These are phyloP conservation scores for Ochromonas danica DNA, from an alignment of 108 stramenopile species.

Conservation along the genomic window DNA sequence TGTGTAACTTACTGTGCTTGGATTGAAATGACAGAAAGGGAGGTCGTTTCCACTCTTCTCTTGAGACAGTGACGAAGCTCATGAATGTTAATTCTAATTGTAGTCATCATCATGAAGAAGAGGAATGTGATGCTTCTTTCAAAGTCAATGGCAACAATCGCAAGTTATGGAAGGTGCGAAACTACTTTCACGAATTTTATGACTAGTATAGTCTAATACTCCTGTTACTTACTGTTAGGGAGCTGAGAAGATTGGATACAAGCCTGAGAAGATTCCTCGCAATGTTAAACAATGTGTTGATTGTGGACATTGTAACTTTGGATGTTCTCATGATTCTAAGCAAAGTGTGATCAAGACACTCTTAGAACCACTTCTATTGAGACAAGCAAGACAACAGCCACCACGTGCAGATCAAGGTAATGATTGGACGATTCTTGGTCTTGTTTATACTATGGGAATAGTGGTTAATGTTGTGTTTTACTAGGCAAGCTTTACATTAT, in stretches of 20 bases:
- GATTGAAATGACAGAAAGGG: conserved; percentile 4
- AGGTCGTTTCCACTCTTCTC: conserved; percentile 51
- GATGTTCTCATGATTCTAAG: conserved; percentile 50
- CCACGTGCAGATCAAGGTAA: no score
- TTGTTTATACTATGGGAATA: no score
- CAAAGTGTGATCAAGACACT: conserved; percentile 46
- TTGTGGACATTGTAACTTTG: conserved; percentile 52
- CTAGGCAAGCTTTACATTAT: no score
- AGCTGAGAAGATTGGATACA: conserved; percentile 49
- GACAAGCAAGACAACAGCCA: background rate
- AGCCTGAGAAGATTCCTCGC: conserved; percentile 44
- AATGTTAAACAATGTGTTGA: conserved; percentile 51
- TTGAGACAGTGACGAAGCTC: conserved; percentile 45
- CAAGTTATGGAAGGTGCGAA: conserved; percentile 39
- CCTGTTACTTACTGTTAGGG: conserved; percentile 30
- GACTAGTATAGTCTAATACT: background rate
- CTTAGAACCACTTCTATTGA: conserved; percentile 36
- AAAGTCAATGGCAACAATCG: conserved; percentile 55
- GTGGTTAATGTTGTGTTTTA: no score
- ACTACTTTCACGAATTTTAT: background rate
- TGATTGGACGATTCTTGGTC: no score
- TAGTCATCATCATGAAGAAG: conserved; percentile 41
- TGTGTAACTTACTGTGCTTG: background rate
- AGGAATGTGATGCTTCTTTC: conserved; percentile 34
- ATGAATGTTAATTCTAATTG: conserved; percentile 48